Percentiles rank a stretch among this genome's conserved stretches.
Conservation (phyloP, 148 eudicot species). For the Chenopodium album region DNA sequence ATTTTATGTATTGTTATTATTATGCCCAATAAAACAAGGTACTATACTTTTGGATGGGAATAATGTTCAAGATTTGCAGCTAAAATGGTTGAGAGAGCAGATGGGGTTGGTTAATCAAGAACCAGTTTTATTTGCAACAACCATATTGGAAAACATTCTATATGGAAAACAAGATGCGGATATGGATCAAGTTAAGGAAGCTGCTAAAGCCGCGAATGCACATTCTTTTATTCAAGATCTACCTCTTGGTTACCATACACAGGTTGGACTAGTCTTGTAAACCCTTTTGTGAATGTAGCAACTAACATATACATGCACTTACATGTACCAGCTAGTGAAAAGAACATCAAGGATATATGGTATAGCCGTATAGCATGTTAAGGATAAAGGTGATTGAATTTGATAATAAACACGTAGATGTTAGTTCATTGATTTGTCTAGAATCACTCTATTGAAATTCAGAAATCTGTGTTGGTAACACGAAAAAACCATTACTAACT, state of each 20-base stretch:
- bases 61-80: slow-evolving; percentile 41
- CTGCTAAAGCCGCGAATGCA: slow-evolving; percentile 62
- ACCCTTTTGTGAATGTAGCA: not conserved
- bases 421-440: too few species aligned
- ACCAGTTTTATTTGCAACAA: slow-evolving; percentile 62
- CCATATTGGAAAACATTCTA: slow-evolving; percentile 54
- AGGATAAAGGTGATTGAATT: too few species aligned
- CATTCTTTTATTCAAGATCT: slow-evolving; percentile 54
- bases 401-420: too few species aligned
- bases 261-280: slow-evolving; percentile 29
- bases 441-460: too few species aligned
- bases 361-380: too few species aligned
- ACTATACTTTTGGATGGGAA: slow-evolving; percentile 54
- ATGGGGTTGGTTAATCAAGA: slow-evolving; percentile 78
- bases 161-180: slow-evolving; percentile 56
- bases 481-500: too few species aligned
- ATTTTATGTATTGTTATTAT: not conserved
- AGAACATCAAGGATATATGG: too few species aligned
- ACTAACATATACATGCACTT: too few species aligned
- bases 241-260: slow-evolving; percentile 60
- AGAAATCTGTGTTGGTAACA: too few species aligned
- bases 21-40: slow-evolving; percentile 26
- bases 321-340: too few species aligned
- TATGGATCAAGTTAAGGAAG: slow-evolving; percentile 46
- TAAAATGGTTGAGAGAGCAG: slow-evolving; percentile 67